These are phyloP conservation scores for Apiospora rasikravindrae DNA, from an alignment of 2,329 filamentous ascomycete genomes.

Conservation along the genomic window DNA sequence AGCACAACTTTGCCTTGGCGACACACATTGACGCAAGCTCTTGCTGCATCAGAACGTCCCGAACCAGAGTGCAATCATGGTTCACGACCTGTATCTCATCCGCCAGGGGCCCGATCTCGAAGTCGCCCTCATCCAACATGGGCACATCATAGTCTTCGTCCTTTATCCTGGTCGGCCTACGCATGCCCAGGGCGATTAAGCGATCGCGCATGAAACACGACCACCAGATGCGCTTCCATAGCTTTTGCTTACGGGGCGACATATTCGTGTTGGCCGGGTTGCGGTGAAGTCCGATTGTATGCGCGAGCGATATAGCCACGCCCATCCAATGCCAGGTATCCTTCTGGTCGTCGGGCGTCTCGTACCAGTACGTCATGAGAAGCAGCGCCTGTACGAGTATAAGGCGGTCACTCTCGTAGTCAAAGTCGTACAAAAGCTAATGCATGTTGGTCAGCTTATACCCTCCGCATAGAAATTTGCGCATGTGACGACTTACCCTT, in stretches of 20 bases:
- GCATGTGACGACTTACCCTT: slow-evolving; percentile 62
- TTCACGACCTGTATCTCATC: slow-evolving; percentile 72
- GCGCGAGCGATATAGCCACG: slow-evolving; percentile 87
- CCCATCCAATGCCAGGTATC: slow-evolving; percentile 99
- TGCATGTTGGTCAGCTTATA: slow-evolving; percentile 47
- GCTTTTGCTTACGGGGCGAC: slow-evolving; percentile 72
- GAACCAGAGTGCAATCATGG: slow-evolving; percentile 71
- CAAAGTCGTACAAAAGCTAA: slow-evolving; percentile 88
- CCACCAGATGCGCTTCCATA: slow-evolving; percentile 99
- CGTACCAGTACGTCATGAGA: slow-evolving; percentile 97
- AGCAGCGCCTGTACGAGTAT: slow-evolving; percentile 86
- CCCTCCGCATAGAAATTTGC: neutral
- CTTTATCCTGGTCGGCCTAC: slow-evolving; percentile 89
- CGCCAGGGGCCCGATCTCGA: slow-evolving; percentile 74
- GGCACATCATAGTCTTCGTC: slow-evolving; percentile 93
- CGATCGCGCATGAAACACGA: slow-evolving; percentile 95
- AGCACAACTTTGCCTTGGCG: slow-evolving; percentile 86
- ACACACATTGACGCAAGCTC: slow-evolving; percentile 89
- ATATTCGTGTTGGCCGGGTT: slow-evolving; percentile 80
- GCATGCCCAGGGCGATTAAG: slow-evolving; percentile 90
- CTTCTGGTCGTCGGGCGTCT: slow-evolving; percentile 95
- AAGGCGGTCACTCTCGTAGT: slow-evolving; percentile 90
- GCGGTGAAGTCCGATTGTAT: slow-evolving; percentile 91
- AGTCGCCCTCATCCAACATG: slow-evolving; percentile 84
- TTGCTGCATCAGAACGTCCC: slow-evolving; percentile 74